Conservation (phyloP, 2,329 filamentous ascomycete species). For the Pezicula radicicola region DNA sequence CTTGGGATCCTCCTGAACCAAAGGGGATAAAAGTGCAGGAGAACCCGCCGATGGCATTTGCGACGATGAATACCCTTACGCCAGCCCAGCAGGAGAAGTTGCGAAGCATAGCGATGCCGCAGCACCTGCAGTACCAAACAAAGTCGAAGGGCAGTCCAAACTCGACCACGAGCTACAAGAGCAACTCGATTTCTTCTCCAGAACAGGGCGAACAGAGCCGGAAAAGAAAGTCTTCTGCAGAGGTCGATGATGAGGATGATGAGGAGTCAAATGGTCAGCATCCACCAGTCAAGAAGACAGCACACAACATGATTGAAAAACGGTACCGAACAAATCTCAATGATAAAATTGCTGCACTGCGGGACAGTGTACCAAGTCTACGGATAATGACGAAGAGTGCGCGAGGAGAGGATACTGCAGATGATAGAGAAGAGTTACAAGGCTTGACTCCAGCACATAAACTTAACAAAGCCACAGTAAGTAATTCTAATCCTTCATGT, state of each 20-base stretch:
- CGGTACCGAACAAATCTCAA: slow-evolving; percentile 94
- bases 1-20: slow-evolving; percentile 26
- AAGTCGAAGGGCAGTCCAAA: slow-evolving; percentile 48
- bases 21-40: slow-evolving; percentile 17
- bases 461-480: slow-evolving; percentile 91
- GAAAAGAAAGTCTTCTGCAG: slow-evolving; percentile 68
- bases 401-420: slow-evolving; percentile 63
- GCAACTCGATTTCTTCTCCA: slow-evolving; percentile 55
- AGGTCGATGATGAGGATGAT: slow-evolving; percentile 54
- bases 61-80: slow-evolving; percentile 41
- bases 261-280: slow-evolving; percentile 57
- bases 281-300: slow-evolving; percentile 76
- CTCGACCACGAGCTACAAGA: slow-evolving; percentile 47
- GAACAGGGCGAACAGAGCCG: slow-evolving; percentile 47
- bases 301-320: slow-evolving; percentile 98
- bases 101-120: slow-evolving; percentile 62
- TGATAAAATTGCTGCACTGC: slow-evolving; percentile 89
- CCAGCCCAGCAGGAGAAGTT: slow-evolving; percentile 59
- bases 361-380: slow-evolving; percentile 88
- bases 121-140: slow-evolving; percentile 52
- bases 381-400: slow-evolving; percentile 77
- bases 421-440: slow-evolving; percentile 77
- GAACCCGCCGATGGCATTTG: slow-evolving; percentile 12
- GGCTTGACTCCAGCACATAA: slow-evolving; percentile 87
- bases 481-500: slow-evolving; percentile 13